Base-by-base conservation (phyloP, 345 rosid genomes). In the Gynandropsis gynandra region DNA sequence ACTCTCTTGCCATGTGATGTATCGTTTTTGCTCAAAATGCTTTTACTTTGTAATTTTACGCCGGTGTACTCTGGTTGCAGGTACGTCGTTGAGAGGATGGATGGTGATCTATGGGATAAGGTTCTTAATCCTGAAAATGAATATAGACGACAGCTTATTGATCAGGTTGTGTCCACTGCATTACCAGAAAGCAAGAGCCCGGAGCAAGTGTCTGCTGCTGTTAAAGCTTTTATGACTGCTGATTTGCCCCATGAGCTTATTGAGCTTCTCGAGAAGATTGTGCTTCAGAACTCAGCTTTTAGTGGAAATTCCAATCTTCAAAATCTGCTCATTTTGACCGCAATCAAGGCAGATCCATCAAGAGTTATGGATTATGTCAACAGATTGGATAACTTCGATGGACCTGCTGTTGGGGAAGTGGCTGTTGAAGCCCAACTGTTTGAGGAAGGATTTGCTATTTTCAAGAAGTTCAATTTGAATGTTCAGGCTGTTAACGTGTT, bases 11-110 rank as follows among this genome's bases (percentile, higher is more conserved):
- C 29, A 54, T 16, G 8, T 11, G 41, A 16, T 27, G 19, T 20
- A 9, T 39, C 47, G 53, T 21, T 54, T 50, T 27, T 29, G 29
- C 5, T 57, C 52, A 15, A 34, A 19, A 16, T 41, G 40, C 37
- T 27, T 33, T 41, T 46, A 62, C 42, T 52, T 31, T 49, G 38
- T 44, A 56, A 56, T 58, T 56, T 76, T 29, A 74, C 44, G 31
- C 59, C 17, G 29, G 37, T 17, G 20, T 66, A 42, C 56, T 61
- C 16, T 37, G 64, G 60, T 55, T 63, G 27, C 72, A 89, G 97
- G 72, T 93, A 93, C 64, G 99, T 93, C 48, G 99, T 93, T 55
- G 99, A 93, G 70, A 80, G 97, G 76, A 93, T 93, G 97, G 97
- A 93, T 70, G 82, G 49, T 42, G 97, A 83, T 59, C 90, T 93